phyloP scores from a whole-genome alignment of 768 basidiomycete species.

The Cyclocybe cylindracea region DNA sequence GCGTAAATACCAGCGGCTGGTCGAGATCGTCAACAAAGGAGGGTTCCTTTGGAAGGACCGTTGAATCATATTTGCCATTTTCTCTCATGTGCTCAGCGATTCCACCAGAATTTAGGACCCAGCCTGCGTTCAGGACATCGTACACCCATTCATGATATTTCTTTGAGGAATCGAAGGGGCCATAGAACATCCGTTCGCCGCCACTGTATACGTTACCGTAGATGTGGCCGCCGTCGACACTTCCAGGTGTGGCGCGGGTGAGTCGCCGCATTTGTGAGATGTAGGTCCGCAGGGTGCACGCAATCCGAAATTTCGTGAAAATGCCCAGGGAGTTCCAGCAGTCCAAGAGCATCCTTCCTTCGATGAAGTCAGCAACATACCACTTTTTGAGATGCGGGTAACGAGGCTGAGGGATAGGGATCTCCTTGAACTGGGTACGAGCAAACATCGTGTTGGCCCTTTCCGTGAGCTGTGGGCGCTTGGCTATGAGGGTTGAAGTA shows the following conservation, averaged over 20 bases:
- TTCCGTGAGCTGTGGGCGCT: neutral
- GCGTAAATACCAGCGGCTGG: too few relatives aligned
- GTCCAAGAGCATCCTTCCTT: conserved; percentile 19
- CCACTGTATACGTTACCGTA: too few relatives aligned
- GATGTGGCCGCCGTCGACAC: neutral
- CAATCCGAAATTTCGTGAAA: conserved; percentile 21
- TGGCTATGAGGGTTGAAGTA: conserved; percentile 5
- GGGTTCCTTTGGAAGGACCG: too few relatives aligned
- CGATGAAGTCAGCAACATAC: conserved; percentile 26
- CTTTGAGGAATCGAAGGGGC: too few relatives aligned
- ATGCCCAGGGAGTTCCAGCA: conserved; percentile 23
- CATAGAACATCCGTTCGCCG: too few relatives aligned
- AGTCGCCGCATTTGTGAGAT: conserved; percentile 23
- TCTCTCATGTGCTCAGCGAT: too few relatives aligned
- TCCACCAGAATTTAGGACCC: too few relatives aligned
- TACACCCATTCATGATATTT: too few relatives aligned
- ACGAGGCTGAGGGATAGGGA: too few relatives aligned
- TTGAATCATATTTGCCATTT: too few relatives aligned
- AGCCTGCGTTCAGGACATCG: too few relatives aligned
- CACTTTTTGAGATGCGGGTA: conserved; percentile 8
- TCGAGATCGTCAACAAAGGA: too few relatives aligned
- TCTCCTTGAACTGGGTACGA: conserved; percentile 7
- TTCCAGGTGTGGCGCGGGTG: neutral
- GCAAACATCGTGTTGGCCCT: conserved; percentile 1
- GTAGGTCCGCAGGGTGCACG: conserved; percentile 27